Percentiles rank a stretch among this genome's conserved stretches.
Conservation (phyloP, 495 filamentous ascomycete genomes). For the Penicillium angulare region DNA sequence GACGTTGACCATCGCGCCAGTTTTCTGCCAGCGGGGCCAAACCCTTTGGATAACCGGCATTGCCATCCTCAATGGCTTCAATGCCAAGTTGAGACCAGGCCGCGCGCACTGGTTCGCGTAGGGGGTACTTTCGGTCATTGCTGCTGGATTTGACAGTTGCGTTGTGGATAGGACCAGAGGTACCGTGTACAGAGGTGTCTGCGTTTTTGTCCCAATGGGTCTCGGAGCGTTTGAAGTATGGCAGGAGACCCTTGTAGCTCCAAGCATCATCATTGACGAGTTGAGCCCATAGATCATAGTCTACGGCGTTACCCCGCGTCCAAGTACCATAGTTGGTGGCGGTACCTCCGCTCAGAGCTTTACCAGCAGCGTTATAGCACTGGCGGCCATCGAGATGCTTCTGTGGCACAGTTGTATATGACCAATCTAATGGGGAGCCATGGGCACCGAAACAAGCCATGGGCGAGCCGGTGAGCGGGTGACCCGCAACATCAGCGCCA, state of each 20-base stretch:
- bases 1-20: neutral
- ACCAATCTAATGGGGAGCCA: slow-evolving; percentile 30
- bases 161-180: neutral
- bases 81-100: neutral
- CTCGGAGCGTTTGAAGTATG: slow-evolving; percentile 16
- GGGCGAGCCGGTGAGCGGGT: slow-evolving; percentile 13
- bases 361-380: slow-evolving; percentile 24
- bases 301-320: slow-evolving; percentile 31
- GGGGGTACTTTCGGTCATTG: neutral
- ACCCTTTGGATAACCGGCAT: neutral
- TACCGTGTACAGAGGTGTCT: neutral
- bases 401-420: slow-evolving; percentile 33
- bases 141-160: neutral
- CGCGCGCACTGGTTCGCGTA: neutral
- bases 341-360: slow-evolving; percentile 32
- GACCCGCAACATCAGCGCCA: slow-evolving; percentile 19
- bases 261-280: slow-evolving; percentile 31
- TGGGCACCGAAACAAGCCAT: slow-evolving; percentile 14
- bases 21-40: neutral
- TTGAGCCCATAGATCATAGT: slow-evolving; percentile 41
- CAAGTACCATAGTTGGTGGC: slow-evolving; percentile 24
- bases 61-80: neutral
- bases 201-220: neutral
- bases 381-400: slow-evolving; percentile 18
- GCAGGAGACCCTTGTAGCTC: slow-evolving; percentile 30